A percentile compares a stretch with the other conserved stretches of the same genome.
Evolutionary conservation across 1,284 basidiomycete species (phyloP).

Genomic region (Ustilago sp.): DNA sequence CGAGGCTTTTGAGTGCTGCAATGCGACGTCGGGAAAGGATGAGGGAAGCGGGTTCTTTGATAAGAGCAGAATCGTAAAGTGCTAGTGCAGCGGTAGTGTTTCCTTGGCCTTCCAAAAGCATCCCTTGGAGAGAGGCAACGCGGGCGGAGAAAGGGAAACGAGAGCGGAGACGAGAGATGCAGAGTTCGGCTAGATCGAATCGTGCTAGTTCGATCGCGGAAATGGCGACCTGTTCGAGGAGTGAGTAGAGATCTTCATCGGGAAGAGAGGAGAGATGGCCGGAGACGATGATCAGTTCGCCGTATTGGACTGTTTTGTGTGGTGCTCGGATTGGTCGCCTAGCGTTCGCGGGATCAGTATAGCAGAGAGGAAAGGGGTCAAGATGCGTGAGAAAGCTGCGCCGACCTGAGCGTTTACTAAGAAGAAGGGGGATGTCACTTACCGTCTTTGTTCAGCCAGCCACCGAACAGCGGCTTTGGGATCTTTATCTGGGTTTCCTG

Average conservation of each 20-base stretch:
- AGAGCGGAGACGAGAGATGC: constrained; percentile 77
- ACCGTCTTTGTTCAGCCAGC: constrained; percentile 59
- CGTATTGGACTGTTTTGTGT: constrained; percentile 78
- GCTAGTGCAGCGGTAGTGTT: constrained; percentile 73
- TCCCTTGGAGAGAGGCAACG: constrained; percentile 84
- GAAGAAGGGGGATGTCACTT: constrained; percentile 5
- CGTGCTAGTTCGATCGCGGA: constrained; percentile 87
- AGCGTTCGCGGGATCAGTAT: neutral
- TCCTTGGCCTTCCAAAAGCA: constrained; percentile 82
- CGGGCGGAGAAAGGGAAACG: constrained; percentile 86
- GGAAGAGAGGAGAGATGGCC: constrained; percentile 72
- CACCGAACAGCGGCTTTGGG: constrained; percentile 52
- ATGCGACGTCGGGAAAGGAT: constrained; percentile 86
- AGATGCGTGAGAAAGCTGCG: too few relatives aligned
- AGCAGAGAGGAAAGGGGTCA: neutral
- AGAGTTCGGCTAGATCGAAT: constrained; percentile 81
- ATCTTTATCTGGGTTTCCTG: constrained; percentile 36
- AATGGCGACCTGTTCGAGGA: constrained; percentile 87
- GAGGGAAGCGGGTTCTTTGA: constrained; percentile 79
- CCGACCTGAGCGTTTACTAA: too few relatives aligned
- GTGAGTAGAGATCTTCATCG: constrained; percentile 75
- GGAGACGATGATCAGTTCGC: constrained; percentile 74
- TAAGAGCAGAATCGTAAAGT: constrained; percentile 79
- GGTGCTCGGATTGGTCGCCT: constrained; percentile 73
- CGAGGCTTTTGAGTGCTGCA: constrained; percentile 72